A percentile compares a stretch with the other conserved stretches of the same genome.
These are phyloP conservation scores for Syzygium jambos DNA, from an alignment of 345 rosid genomes.

Conservation along the genomic window DNA sequence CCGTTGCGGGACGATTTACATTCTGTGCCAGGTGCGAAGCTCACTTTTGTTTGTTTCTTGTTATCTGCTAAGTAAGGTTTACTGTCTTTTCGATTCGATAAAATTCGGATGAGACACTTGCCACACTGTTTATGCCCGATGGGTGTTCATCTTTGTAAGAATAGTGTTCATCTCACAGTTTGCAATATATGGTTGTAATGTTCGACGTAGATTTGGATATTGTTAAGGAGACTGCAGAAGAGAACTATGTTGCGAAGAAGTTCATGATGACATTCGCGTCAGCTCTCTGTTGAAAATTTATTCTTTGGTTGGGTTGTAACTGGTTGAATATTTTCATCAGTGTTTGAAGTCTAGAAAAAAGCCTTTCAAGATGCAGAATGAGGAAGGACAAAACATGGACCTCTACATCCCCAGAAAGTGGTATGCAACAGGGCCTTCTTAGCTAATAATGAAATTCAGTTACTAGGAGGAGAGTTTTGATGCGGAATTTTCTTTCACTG, in stretches of 20 bases:
- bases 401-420: slow-evolving; percentile 93
- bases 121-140: background rate
- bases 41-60: background rate
- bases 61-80: background rate
- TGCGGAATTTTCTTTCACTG: background rate
- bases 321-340: background rate
- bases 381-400: slow-evolving; percentile 77
- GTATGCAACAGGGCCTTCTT: slow-evolving; percentile 10
- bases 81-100: background rate
- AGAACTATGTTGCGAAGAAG: background rate
- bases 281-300: background rate
- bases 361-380: slow-evolving; percentile 82
- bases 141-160: background rate
- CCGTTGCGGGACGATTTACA: background rate
- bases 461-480: background rate
- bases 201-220: background rate
- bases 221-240: background rate
- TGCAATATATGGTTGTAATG: background rate
- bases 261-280: background rate
- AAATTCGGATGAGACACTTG: background rate
- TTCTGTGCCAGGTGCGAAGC: background rate
- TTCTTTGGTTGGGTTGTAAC: background rate
- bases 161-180: background rate
- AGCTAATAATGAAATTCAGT: background rate
- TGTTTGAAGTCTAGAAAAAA: background rate